Conservation (phyloP, 495 filamentous ascomycete genomes). For the Xylaria intraflava region DNA sequence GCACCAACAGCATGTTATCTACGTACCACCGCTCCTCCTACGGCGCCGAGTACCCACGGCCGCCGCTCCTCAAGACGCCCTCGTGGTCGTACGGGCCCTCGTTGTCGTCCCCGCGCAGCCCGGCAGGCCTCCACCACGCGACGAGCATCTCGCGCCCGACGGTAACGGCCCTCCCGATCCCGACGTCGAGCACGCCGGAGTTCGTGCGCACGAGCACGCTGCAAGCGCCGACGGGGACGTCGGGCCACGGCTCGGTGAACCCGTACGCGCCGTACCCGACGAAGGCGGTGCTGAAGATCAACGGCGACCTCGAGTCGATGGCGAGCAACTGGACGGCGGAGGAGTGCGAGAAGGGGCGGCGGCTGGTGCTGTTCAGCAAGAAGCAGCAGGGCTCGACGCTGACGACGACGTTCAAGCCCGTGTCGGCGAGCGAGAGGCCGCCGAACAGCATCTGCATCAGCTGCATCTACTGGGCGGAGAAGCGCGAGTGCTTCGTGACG, state of each 20-base stretch:
- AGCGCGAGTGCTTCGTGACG: conserved; percentile 81
- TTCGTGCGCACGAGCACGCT: conserved; percentile 83
- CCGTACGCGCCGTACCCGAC: conserved; percentile 78
- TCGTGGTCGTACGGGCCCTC: conserved; percentile 43
- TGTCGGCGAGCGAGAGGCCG: conserved; percentile 61
- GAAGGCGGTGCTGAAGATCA: conserved; percentile 78
- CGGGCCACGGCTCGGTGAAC: conserved; percentile 52
- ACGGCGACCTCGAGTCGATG: conserved; percentile 80
- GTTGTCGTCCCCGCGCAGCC: conserved; percentile 37
- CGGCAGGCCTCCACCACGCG: conserved; percentile 26
- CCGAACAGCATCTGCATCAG: conserved; percentile 78
- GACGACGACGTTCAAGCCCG: conserved; percentile 62
- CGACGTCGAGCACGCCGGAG: conserved; percentile 39
- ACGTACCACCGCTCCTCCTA: conserved; percentile 41
- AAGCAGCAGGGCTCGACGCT: conserved; percentile 70
- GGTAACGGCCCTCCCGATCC: conserved; percentile 31
- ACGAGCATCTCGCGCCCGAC: conserved; percentile 31
- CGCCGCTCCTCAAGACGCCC: conserved; percentile 41
- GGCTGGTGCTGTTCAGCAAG: conserved; percentile 81
- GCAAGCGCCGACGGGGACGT: conserved; percentile 44
- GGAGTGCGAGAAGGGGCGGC: conserved; percentile 66
- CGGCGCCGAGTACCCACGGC: conserved; percentile 39
- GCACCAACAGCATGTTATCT: conserved; percentile 42
- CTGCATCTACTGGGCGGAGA: conserved; percentile 91
- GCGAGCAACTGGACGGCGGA: conserved; percentile 67